Base-by-base conservation (phyloP, 75 land plant genomes). In the Adiantum capillusveneris region DNA sequence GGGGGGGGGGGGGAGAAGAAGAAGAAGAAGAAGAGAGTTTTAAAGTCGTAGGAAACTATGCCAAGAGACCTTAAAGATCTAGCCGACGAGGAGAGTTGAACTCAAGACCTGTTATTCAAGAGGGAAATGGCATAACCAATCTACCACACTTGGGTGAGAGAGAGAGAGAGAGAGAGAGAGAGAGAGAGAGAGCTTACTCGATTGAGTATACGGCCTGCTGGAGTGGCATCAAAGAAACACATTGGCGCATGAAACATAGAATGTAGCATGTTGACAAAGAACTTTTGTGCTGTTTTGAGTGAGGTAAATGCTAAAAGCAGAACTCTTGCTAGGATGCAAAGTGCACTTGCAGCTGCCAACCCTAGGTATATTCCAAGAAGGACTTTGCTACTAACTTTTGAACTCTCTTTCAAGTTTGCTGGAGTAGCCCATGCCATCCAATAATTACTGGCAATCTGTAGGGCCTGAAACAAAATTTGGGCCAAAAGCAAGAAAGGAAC, bases 351-450 rank as follows among this genome's bases (percentile, higher is more conserved):
- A 31, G 62, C 65, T 3, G 81, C 69, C 39, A 90, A 50, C 41
- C 74, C 52, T 26, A 65, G 51, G 67, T 77, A 91, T 20, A 80
- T 62, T 17, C 52, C 67, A 2, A 91, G 75, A 44, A 91, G 50
- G 45, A 57, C 53, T 18, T 44, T 55, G 27, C 25, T 72, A 54
- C 59, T 62, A 12, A 84, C 73, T 41, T 51, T 52, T 26, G 37
- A 54, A 20, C 64, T 45, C n/a, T 57, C 54, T 16, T 58, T 24
- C 28, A 28, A 22, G 9, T 57, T 31, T 13, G 54, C 53, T 31
- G 78, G 81, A 17, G 81, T 76, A 14, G 76, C 88, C 88, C 88
- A 84, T 5, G 94, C 78, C 31, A 91, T 80, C 97, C 97, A 91
- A 52, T 77, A 91, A 64, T 80, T 84, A 61, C 97, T 84, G 26